Percentiles rank a stretch among this genome's conserved stretches.
Evolutionary conservation across 2,329 filamentous ascomycete species (phyloP).

Genomic region (Ophiognomonia clavigignenti-juglandacearum): DNA sequence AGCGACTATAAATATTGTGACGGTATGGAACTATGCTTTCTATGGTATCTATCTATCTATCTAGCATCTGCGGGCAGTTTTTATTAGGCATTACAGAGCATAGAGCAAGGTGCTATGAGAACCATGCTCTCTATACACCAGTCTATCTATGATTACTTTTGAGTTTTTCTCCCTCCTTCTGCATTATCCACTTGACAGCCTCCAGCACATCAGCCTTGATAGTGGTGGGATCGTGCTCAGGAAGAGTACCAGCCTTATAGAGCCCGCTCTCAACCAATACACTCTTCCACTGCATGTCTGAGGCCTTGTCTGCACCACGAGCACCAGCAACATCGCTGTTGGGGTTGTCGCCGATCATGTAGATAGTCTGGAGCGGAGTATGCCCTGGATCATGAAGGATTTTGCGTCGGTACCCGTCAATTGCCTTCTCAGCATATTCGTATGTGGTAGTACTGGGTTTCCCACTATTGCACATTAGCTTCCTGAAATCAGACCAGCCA

Average conservation of each 20-base stretch:
- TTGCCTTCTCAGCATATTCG: conserved; percentile 58
- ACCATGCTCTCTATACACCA: no score
- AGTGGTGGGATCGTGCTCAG: conserved; percentile 48
- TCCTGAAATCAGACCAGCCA: background rate
- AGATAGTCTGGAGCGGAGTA: conserved; percentile 44
- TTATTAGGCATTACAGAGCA: no score
- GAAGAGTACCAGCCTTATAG: conserved; percentile 36
- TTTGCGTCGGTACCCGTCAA: conserved; percentile 30
- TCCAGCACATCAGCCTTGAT: conserved; percentile 58
- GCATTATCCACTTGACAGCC: conserved; percentile 56
- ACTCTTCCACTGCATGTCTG: conserved; percentile 54
- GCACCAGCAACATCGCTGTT: conserved; percentile 63
- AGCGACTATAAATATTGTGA: no score
- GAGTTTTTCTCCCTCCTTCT: no score
- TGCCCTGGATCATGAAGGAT: background rate
- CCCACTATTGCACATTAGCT: conserved; percentile 32
- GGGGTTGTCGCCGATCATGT: conserved; percentile 69
- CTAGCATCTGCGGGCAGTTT: no score
- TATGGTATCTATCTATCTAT: no score
- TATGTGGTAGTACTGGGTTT: conserved; percentile 64
- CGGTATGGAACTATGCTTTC: no score
- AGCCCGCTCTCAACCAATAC: conserved; percentile 67
- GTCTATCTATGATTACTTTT: no score
- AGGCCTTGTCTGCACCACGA: conserved; percentile 25
- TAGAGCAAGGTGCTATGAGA: no score